Evolutionary conservation across 768 basidiomycete species (phyloP).

Genomic region (Postia placenta): DNA sequence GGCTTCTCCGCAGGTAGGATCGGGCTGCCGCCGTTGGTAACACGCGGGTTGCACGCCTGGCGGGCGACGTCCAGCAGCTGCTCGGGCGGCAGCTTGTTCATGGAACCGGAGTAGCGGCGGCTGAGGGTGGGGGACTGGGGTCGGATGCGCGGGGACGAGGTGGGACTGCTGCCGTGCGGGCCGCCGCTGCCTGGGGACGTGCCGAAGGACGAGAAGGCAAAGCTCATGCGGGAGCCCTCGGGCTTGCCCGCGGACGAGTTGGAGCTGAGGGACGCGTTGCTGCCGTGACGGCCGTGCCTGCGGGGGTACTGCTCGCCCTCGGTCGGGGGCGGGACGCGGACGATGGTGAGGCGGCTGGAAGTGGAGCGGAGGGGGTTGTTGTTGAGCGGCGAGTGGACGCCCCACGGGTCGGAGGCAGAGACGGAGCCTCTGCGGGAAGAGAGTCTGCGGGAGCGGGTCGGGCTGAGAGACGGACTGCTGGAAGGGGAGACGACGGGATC

Average conservation of each 20-base stretch:
- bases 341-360: constrained; percentile 67
- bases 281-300: constrained; percentile 26
- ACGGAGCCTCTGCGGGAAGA: constrained; percentile 60
- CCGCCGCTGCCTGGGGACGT: constrained; percentile 4
- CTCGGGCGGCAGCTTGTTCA: constrained; percentile 52
- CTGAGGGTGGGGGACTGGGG: constrained; percentile 40
- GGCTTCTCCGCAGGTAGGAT: constrained; percentile 21
- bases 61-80: constrained; percentile 72
- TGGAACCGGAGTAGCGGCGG: constrained; percentile 38
- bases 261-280: constrained; percentile 25
- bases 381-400: constrained; percentile 45
- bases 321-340: constrained; percentile 45
- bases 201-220: constrained; percentile 61
- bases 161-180: constrained; percentile 25
- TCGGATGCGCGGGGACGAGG: constrained; percentile 30
- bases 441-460: constrained; percentile 30
- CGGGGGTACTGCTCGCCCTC: constrained; percentile 31
- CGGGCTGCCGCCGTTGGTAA: constrained; percentile 28
- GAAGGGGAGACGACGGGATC: constrained; percentile 9
- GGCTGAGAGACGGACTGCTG: constrained; percentile 17
- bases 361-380: constrained; percentile 47
- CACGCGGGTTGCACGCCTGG: constrained; percentile 42
- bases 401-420: constrained; percentile 65
- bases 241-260: constrained; percentile 18
- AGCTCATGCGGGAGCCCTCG: constrained; percentile 41